These are phyloP conservation scores for Triticum dicoccoides DNA, from an alignment of 176 grass and related monocot species.

Conservation along the genomic window DNA sequence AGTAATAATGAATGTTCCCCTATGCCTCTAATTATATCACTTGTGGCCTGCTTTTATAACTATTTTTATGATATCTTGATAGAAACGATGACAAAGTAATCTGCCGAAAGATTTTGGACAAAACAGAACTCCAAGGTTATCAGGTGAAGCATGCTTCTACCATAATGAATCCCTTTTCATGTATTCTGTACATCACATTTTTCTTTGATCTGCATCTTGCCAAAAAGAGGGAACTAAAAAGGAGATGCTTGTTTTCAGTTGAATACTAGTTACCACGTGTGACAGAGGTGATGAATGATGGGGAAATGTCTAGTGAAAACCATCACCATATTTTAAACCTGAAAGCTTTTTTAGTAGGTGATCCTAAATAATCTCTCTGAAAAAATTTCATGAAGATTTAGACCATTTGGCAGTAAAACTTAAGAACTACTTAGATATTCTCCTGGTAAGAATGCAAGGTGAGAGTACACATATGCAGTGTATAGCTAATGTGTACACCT, in stretches of 20 bases:
- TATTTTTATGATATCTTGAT: conserved; percentile 34
- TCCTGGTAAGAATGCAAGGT: neutral
- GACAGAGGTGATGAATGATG: neutral
- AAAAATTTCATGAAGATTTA: conserved; percentile 5
- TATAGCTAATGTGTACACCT: neutral
- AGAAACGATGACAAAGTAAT: conserved; percentile 70
- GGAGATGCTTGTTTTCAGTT: neutral
- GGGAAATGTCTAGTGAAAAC: neutral
- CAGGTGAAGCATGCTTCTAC: conserved; percentile 57
- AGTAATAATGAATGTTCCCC: neutral
- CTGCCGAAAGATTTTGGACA: conserved; percentile 88
- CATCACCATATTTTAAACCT: neutral
- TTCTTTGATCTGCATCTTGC: conserved; percentile 4
- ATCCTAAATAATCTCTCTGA: neutral
- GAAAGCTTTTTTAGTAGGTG: neutral
- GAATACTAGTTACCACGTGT: conserved; percentile 16
- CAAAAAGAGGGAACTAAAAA: neutral
- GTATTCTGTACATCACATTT: neutral
- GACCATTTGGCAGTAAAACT: neutral
- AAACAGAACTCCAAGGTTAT: conserved; percentile 64
- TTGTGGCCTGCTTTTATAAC: conserved; percentile 16
- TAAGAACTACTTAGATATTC: conserved; percentile 3
- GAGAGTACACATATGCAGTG: neutral
- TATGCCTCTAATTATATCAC: conserved; percentile 9
- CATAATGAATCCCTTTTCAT: conserved; percentile 20